Base-by-base conservation (phyloP, 345 rosid genomes). In the Psidium friedrichsthalianum region DNA sequence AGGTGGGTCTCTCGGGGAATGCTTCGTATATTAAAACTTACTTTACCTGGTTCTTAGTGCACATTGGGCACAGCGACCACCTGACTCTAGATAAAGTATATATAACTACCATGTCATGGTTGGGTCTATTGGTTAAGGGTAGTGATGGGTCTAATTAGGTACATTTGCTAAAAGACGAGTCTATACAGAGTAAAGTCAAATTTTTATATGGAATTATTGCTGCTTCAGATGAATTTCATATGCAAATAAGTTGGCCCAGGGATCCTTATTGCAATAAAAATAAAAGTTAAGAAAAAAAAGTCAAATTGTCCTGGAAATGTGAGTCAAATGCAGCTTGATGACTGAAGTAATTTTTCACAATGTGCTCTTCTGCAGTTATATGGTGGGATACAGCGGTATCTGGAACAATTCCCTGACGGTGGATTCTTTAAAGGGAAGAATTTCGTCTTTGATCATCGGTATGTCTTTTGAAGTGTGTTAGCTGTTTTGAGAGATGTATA, bases 371-470 rank as follows among this genome's bases (percentile, higher is more conserved):
- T 88, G 94, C 93, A 97, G 98, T 92, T 97, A 86, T 95, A 83
- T 91, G 99, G 99, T 88, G 99, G 99, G 83, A 94, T 97, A 88
- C 98, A 94, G 84, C 93, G 98, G 82, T 97, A 97, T 89, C 92
- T 96, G 89, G 99, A 95, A 90, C 95, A 96, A 86, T 96, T 90
- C 86, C 98, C 98, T 11, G 93, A 90, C 92, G 96, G 99, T 82
- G 98, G 98, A 49, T 95, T 91, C 87, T 97, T 95, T 88, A 92
- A 91, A 91, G 99, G 99, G 86, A 97, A 97, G 91, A 96, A 93
- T 88, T 97, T 97, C 86, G 99, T 97, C 86, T 97, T 97, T 87
- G 98, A 96, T 89, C 98, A 93, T 89, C 93, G 98, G 99, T 96
- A 93, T 85, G 91, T 82, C 84, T 59, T 80, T 22, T 54, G 82